These are phyloP conservation scores for Lactuca saligna DNA, from an alignment of 129 eudicot species.

Conservation along the genomic window DNA sequence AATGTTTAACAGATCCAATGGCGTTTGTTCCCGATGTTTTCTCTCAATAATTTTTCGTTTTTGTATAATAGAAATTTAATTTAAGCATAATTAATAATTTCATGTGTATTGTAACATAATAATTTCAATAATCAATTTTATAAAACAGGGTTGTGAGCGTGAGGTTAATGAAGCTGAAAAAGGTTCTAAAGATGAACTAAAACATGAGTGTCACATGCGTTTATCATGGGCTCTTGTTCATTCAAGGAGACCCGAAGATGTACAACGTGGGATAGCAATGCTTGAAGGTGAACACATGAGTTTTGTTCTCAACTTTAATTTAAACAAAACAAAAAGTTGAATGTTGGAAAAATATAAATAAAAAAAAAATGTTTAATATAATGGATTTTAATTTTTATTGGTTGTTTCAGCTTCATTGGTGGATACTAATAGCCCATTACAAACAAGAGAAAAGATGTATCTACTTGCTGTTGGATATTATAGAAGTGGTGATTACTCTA, in stretches of 20 bases:
- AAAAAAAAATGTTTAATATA: too few relatives aligned
- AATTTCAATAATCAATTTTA: not conserved
- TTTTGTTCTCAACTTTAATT: too few relatives aligned
- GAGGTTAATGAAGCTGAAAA: conserved; percentile 72
- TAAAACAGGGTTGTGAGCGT: conserved; percentile 64
- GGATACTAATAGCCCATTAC: conserved; percentile 43
- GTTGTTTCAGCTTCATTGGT: conserved; percentile 51
- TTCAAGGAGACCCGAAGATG: conserved; percentile 57
- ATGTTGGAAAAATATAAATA: too few relatives aligned
- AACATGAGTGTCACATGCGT: conserved; percentile 59
- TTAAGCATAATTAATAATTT: too few relatives aligned
- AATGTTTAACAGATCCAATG: not conserved
- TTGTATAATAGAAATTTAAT: too few relatives aligned
- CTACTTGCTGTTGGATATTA: conserved; percentile 74
- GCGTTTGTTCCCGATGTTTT: not conserved
- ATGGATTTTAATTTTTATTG: too few relatives aligned
- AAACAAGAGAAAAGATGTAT: conserved; percentile 57
- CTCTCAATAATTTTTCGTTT: not conserved
- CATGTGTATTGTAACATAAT: not conserved
- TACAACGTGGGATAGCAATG: conserved; percentile 78
- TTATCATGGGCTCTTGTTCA: conserved; percentile 89
- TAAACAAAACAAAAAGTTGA: too few relatives aligned
- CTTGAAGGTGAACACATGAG: conserved; percentile 48
- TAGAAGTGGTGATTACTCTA: conserved; percentile 62
- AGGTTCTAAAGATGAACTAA: conserved; percentile 53